Percentiles rank a stretch among this genome's conserved stretches.
Conservation (phyloP, 306 rosid genomes). For the Vicia villosa region DNA sequence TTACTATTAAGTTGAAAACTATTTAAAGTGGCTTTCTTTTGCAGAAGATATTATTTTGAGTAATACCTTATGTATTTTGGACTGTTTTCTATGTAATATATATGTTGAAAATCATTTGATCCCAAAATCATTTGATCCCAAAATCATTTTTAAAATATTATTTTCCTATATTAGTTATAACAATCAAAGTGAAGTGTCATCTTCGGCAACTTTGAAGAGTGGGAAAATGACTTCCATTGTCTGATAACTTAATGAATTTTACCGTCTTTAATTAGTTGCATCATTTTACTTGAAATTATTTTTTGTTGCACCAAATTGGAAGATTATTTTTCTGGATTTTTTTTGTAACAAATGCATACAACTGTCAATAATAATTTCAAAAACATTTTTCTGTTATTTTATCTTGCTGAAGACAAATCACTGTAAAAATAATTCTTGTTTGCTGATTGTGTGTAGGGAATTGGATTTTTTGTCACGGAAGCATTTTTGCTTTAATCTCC, state of each 20-base stretch:
- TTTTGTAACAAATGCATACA: background rate
- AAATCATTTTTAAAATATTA: background rate
- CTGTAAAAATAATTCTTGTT: constrained; percentile 34
- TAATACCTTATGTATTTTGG: background rate
- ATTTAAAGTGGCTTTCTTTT: too few relatives aligned
- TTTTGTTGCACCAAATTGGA: background rate
- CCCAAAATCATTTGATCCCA: background rate
- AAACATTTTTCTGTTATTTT: background rate
- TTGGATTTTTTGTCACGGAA: constrained; percentile 81
- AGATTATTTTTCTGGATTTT: background rate
- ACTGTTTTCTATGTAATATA: background rate
- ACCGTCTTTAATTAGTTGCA: background rate
- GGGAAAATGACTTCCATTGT: background rate
- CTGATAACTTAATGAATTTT: background rate
- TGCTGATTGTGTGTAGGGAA: constrained; percentile 64
- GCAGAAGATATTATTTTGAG: too few relatives aligned
- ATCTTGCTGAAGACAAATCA: background rate
- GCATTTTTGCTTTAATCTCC: constrained; percentile 88
- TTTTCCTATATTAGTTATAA: background rate
- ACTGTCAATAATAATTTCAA: background rate
- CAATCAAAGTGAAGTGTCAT: background rate
- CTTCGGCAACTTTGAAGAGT: background rate
- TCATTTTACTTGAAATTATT: constrained; percentile 6
- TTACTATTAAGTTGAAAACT: too few relatives aligned
- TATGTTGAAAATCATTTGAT: background rate